phyloP scores from a whole-genome alignment of 2,329 filamentous ascomycete genomes.

The Cercospora sp. region DNA sequence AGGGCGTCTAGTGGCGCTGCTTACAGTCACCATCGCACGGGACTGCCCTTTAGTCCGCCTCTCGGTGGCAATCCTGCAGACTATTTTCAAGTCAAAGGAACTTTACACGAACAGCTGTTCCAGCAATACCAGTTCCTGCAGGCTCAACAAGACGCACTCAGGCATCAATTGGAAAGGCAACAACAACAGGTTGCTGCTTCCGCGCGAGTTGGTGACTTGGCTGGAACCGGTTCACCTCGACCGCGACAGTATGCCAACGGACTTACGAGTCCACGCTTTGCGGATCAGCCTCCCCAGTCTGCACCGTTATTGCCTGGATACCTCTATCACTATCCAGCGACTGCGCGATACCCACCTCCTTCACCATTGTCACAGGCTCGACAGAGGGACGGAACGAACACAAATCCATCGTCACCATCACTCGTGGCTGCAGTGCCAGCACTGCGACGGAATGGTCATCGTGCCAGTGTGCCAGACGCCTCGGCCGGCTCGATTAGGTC shows the following conservation, averaged over 20 bases:
- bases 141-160: conserved; percentile 40
- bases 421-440: conserved; percentile 46
- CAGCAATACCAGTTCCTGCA: conserved; percentile 48
- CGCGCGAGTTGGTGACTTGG: conserved; percentile 35
- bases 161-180: conserved; percentile 47
- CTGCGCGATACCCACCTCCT: conserved; percentile 43
- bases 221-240: conserved; percentile 45
- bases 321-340: conserved; percentile 50
- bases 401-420: conserved; percentile 53
- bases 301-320: conserved; percentile 45
- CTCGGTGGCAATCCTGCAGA: conserved; percentile 43
- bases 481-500: conserved; percentile 45
- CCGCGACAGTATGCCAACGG: conserved; percentile 35
- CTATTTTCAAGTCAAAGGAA: conserved; percentile 47
- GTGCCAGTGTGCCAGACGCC: conserved; percentile 47
- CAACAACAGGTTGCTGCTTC: conserved; percentile 43
- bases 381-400: conserved; percentile 47
- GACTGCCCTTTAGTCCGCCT: conserved; percentile 45
- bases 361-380: conserved; percentile 41
- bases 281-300: conserved; percentile 38
- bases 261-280: conserved; percentile 33
- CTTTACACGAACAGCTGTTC: conserved; percentile 50
- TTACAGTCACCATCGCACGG: conserved; percentile 42
- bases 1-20: conserved; percentile 60
- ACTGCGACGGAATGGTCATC: conserved; percentile 46